phyloP scores from a whole-genome alignment of 2,329 filamentous ascomycete species.

The Fusarium sp. region DNA sequence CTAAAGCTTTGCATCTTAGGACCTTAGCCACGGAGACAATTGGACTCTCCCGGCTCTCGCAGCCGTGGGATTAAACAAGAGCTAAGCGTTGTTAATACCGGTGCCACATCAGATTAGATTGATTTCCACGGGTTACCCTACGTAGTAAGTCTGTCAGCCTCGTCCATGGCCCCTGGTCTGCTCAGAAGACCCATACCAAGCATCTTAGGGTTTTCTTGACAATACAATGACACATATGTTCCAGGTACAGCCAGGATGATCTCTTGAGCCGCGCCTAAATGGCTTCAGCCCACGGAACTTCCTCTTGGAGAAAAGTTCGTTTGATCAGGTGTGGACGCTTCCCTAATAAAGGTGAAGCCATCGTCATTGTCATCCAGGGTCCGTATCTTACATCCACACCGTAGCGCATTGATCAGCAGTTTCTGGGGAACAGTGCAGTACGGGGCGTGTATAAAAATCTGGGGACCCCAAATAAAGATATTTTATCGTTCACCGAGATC shows the following conservation, averaged over 20 bases:
- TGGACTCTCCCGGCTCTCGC: no score
- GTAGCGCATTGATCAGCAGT: slow-evolving; percentile 20
- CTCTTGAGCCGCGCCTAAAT: neutral
- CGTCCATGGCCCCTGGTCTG: neutral
- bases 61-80: neutral
- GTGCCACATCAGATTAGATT: neutral
- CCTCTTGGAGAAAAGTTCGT: slow-evolving; percentile 12
- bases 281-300: slow-evolving; percentile 18
- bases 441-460: slow-evolving; percentile 33
- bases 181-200: neutral
- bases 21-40: neutral
- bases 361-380: slow-evolving; percentile 24
- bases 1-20: neutral
- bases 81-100: neutral
- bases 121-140: neutral
- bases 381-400: slow-evolving; percentile 23
- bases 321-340: slow-evolving; percentile 13
- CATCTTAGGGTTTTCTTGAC: neutral
- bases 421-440: slow-evolving; percentile 27
- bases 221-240: slow-evolving; percentile 29
- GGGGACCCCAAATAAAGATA: slow-evolving; percentile 23
- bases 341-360: slow-evolving; percentile 17
- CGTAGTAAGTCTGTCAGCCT: neutral
- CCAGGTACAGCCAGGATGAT: slow-evolving; percentile 2
- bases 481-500: slow-evolving; percentile 29